Percentiles rank a stretch among this genome's conserved stretches.
Conservation (phyloP, 2,329 filamentous ascomycete species). For the Keithomyces neogunnii region DNA sequence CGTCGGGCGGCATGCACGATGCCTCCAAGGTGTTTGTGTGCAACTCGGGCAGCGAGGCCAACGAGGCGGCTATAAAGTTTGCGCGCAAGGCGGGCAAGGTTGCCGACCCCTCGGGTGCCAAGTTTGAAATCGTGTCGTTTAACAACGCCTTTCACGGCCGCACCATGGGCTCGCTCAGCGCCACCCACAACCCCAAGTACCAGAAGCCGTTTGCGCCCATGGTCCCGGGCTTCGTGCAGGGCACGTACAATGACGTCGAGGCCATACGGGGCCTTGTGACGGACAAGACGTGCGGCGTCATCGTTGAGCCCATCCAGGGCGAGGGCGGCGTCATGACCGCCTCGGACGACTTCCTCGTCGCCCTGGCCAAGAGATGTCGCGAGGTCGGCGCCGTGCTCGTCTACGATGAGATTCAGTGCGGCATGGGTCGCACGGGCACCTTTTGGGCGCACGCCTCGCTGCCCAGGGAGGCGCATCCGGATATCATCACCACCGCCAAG, state of each 20-base stretch:
- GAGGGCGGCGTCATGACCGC: conserved; percentile 89
- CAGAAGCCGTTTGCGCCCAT: conserved; percentile 92
- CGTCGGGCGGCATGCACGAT: conserved; percentile 74
- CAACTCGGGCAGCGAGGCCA: conserved; percentile 95
- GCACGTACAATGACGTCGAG: conserved; percentile 73
- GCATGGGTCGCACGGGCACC: conserved; percentile 74
- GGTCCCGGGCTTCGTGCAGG: conserved; percentile 87
- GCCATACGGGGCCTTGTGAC: conserved; percentile 68
- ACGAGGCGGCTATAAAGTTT: conserved; percentile 97
- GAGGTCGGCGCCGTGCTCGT: conserved; percentile 84
- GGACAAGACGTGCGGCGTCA: conserved; percentile 82
- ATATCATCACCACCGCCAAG: conserved; percentile 90
- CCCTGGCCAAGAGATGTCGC: conserved; percentile 75
- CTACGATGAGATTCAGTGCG: conserved; percentile 97
- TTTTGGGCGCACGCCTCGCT: conserved; percentile 82
- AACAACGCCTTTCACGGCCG: conserved; percentile 89
- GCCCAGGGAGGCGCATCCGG: conserved; percentile 75
- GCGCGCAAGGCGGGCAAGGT: conserved; percentile 82
- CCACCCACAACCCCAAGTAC: conserved; percentile 96
- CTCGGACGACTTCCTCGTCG: conserved; percentile 70
- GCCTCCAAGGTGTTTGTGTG: conserved; percentile 80
- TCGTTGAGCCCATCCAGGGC: conserved; percentile 94
- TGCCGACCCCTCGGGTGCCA: conserved; percentile 59
- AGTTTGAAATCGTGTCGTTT: conserved; percentile 86
- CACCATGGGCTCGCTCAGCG: conserved; percentile 91